phyloP scores from a whole-genome alignment of 2,329 filamentous ascomycete genomes.

The Macrophomina tecta region DNA sequence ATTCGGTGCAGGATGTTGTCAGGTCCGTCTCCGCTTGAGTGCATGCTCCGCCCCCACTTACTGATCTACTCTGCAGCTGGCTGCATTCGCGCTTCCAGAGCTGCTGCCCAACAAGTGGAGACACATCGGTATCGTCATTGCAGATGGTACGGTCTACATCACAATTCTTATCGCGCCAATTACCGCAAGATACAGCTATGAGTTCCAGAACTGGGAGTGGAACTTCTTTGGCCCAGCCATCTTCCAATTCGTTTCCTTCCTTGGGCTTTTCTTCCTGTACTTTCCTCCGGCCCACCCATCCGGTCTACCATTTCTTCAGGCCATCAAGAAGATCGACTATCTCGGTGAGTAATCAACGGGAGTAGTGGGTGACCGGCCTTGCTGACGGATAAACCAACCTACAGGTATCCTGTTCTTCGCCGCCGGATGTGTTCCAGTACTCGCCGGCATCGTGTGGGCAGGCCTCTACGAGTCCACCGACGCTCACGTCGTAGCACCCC shows the following conservation, averaged over 20 bases:
- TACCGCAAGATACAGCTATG: conserved; percentile 50
- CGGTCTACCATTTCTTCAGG: conserved; percentile 35
- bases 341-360: conserved; percentile 31
- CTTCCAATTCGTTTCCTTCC: conserved; percentile 51
- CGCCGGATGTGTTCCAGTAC: conserved; percentile 36
- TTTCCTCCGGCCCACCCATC: conserved; percentile 49
- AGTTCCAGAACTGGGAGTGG: conserved; percentile 51
- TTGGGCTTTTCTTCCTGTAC: conserved; percentile 51
- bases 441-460: conserved; percentile 45
- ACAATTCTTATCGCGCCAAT: conserved; percentile 56
- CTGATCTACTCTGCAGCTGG: conserved; percentile 36
- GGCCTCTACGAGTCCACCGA: conserved; percentile 34
- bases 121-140: conserved; percentile 53
- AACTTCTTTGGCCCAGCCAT: conserved; percentile 55
- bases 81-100: conserved; percentile 55
- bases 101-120: conserved; percentile 58
- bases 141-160: conserved; percentile 48
- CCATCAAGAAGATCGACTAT: conserved; percentile 42
- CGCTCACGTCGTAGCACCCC: conserved; percentile 41
- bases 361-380: too few species aligned
- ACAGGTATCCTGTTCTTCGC: conserved; percentile 37
- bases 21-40: conserved; percentile 34
- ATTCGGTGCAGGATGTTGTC: conserved; percentile 53
- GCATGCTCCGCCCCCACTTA: neutral
- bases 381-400: too few species aligned